Evolutionary conservation across 768 basidiomycete genomes (phyloP).

Genomic region (Leccinum barrowsii): DNA sequence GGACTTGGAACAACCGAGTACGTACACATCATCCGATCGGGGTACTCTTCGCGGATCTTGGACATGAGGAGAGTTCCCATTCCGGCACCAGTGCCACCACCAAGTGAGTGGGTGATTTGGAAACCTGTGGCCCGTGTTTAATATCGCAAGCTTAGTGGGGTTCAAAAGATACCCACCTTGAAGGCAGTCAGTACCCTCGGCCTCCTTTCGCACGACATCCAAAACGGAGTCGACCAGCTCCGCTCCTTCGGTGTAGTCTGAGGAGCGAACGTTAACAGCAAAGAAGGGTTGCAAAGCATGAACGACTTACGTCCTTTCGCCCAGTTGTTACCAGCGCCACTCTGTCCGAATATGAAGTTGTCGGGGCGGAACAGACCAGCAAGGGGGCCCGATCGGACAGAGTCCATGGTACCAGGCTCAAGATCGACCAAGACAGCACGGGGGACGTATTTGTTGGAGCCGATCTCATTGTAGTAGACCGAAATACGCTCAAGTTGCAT

Average conservation of each 20-base stretch:
- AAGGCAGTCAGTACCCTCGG: constrained; percentile 94
- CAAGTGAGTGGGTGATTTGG: constrained; percentile 98
- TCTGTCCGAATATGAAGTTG: constrained; percentile 98
- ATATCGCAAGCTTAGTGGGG: background rate
- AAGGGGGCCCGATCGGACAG: constrained; percentile 85
- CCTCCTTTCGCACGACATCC: constrained; percentile 98
- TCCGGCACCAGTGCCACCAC: constrained; percentile 99
- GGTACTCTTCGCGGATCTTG: constrained; percentile 98
- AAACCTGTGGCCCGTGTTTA: constrained; percentile 56
- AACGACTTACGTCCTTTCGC: constrained; percentile 91
- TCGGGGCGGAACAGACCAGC: constrained; percentile 94
- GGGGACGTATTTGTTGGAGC: constrained; percentile 95
- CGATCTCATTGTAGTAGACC: constrained; percentile 97
- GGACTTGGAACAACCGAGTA: constrained; percentile 98
- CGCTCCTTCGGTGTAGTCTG: constrained; percentile 91
- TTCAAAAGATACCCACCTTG: constrained; percentile 65
- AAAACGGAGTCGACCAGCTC: constrained; percentile 98
- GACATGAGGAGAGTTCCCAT: constrained; percentile 99
- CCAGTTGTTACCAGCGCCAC: constrained; percentile 99
- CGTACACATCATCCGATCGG: constrained; percentile 99
- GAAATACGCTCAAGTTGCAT: constrained; percentile 96
- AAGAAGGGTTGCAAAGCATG: background rate
- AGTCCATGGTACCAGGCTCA: constrained; percentile 96
- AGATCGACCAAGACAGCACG: constrained; percentile 97
- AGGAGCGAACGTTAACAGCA: background rate